These are phyloP conservation scores for Phytopythium vexans DNA, from an alignment of 352 stramenopile species.

Conservation along the genomic window DNA sequence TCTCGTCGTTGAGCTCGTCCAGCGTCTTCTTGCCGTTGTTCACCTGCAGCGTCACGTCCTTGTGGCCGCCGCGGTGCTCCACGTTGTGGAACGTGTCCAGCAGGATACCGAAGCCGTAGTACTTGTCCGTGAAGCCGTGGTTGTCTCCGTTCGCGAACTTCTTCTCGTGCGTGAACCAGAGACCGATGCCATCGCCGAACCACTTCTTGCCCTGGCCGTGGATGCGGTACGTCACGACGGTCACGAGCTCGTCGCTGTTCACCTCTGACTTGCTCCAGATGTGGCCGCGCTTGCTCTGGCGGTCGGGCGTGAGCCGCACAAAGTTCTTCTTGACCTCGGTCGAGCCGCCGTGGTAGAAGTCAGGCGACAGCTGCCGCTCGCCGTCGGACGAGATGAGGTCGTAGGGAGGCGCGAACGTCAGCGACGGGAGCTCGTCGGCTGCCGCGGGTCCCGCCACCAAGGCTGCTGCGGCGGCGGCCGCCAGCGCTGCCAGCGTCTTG, in stretches of 20 bases:
- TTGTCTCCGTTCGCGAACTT: constrained; percentile 59
- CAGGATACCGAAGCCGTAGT: constrained; percentile 65
- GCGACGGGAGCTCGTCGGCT: constrained; percentile 16
- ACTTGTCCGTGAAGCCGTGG: constrained; percentile 74
- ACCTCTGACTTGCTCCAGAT: constrained; percentile 59
- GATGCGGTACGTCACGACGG: constrained; percentile 74
- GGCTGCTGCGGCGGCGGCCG: constrained; percentile 11
- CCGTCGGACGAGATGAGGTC: constrained; percentile 49
- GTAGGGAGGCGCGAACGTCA: constrained; percentile 69
- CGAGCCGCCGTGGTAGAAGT: constrained; percentile 47
- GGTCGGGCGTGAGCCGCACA: constrained; percentile 73
- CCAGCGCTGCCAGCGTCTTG: constrained; percentile 3
- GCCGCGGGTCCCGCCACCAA: constrained; percentile 15
- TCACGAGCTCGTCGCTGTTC: constrained; percentile 44
- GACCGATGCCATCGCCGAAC: constrained; percentile 73
- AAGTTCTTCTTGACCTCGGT: constrained; percentile 84
- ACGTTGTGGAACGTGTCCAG: constrained; percentile 82
- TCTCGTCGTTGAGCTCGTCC: constrained; percentile 63
- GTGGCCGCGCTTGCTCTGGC: constrained; percentile 76
- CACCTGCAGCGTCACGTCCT: constrained; percentile 77
- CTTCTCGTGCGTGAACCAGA: constrained; percentile 70
- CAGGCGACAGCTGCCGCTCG: constrained; percentile 55
- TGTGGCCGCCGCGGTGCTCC: constrained; percentile 73
- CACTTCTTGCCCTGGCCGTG: constrained; percentile 71
- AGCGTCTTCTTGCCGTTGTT: constrained; percentile 76